Conservation (phyloP, 345 rosid species). For the Eucalyptus sp. region DNA sequence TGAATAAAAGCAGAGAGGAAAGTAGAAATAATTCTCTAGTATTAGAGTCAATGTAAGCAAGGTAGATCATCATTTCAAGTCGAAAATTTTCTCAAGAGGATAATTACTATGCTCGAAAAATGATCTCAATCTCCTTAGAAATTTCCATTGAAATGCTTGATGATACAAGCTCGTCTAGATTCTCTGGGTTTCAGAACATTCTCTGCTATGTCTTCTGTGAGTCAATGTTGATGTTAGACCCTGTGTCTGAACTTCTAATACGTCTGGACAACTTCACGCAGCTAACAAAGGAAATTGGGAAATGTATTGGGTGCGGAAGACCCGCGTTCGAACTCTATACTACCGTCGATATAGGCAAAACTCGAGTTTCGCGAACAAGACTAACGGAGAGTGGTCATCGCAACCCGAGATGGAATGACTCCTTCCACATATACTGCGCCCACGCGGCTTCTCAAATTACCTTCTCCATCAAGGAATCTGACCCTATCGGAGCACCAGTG, state of each 20-base stretch:
- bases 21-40: neutral
- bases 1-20: neutral
- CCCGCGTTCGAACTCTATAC: slow-evolving; percentile 16
- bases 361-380: slow-evolving; percentile 28
- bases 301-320: slow-evolving; percentile 9
- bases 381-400: slow-evolving; percentile 1
- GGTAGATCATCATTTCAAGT: neutral
- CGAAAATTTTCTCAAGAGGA: neutral
- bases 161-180: neutral
- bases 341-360: slow-evolving; percentile 20
- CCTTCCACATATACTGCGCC: slow-evolving; percentile 37
- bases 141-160: neutral
- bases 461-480: slow-evolving; percentile 28
- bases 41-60: neutral
- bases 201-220: neutral
- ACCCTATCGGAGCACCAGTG: slow-evolving; percentile 14
- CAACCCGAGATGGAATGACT: slow-evolving; percentile 20
- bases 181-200: neutral
- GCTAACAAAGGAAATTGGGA: slow-evolving; percentile 12
- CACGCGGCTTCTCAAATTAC: slow-evolving; percentile 28
- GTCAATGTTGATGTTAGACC: neutral
- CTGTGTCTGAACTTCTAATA: neutral
- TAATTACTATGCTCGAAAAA: neutral
- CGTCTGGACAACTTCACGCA: neutral
- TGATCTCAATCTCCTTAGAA: neutral